These are phyloP conservation scores for Cyberlindnera sargentensis DNA, from an alignment of 805 yeast species.

Conservation along the genomic window DNA sequence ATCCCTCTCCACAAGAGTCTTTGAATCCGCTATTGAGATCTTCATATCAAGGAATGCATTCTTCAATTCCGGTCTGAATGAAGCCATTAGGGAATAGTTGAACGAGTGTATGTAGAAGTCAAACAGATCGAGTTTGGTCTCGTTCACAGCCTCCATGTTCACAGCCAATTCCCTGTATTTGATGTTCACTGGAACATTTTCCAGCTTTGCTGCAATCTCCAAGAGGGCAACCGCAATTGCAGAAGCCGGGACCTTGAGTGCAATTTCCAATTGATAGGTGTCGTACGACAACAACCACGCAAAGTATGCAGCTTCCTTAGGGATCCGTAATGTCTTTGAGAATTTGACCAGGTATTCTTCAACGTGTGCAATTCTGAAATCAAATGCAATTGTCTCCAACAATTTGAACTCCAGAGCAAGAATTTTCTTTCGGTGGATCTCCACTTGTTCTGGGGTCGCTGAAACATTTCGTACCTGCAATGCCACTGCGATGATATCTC, in stretches of 20 bases:
- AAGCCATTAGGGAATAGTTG: constrained; percentile 42
- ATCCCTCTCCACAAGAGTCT: constrained; percentile 20
- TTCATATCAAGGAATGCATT: constrained; percentile 35
- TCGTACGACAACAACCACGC: constrained; percentile 81
- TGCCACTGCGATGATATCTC: constrained; percentile 47
- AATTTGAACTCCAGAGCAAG: constrained; percentile 62
- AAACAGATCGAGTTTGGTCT: constrained; percentile 50
- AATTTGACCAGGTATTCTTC: constrained; percentile 63
- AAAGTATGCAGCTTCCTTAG: constrained; percentile 41
- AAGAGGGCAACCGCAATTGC: constrained; percentile 64
- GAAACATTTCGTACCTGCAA: constrained; percentile 26
- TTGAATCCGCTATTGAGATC: constrained; percentile 35
- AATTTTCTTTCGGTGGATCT: constrained; percentile 48
- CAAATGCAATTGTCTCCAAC: constrained; percentile 73
- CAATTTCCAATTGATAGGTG: constrained; percentile 58
- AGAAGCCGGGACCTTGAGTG: constrained; percentile 68
- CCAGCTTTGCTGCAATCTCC: constrained; percentile 49
- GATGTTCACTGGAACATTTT: constrained; percentile 23
- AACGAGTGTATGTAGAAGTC: constrained; percentile 55
- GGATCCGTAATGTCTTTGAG: constrained; percentile 41
- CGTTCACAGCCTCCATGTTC: constrained; percentile 27
- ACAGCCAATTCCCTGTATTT: constrained; percentile 9
- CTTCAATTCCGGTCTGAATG: constrained; percentile 27
- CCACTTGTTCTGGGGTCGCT: constrained; percentile 31
- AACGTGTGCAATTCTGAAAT: constrained; percentile 60